phyloP scores from a whole-genome alignment of 257 asterid genomes.

The Solanum raphanifolium region DNA sequence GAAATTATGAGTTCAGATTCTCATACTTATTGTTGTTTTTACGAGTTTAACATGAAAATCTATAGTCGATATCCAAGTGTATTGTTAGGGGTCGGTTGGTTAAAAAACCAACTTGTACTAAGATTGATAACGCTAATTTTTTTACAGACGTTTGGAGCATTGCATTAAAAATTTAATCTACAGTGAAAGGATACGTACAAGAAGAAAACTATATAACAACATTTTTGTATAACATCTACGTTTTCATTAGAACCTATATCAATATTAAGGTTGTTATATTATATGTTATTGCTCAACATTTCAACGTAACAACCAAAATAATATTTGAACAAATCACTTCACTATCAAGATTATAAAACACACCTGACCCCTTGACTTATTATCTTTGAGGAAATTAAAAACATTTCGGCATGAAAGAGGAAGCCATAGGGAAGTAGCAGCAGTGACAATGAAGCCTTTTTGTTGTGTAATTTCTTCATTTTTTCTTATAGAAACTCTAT shows the following conservation, averaged over 20 bases:
- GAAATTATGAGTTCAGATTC: neutral
- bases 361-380: neutral
- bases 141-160: neutral
- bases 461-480: slow-evolving; percentile 25
- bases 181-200: neutral
- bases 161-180: too few relatives aligned
- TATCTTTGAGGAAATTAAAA: slow-evolving; percentile 47
- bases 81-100: too few relatives aligned
- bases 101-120: neutral
- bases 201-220: neutral
- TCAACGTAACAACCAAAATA: too few relatives aligned
- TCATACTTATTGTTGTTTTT: neutral
- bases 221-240: too few relatives aligned
- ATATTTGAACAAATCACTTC: too few relatives aligned
- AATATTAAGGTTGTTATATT: too few relatives aligned
- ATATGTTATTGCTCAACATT: too few relatives aligned
- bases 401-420: slow-evolving; percentile 29
- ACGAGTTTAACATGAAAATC: neutral
- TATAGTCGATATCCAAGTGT: too few relatives aligned
- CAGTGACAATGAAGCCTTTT: slow-evolving; percentile 32
- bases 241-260: too few relatives aligned
- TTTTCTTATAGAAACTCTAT: slow-evolving; percentile 30
- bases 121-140: neutral
- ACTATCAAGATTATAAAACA: too few relatives aligned
- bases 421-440: slow-evolving; percentile 55